Base-by-base conservation (phyloP, 2,329 filamentous ascomycete species). In the Aschersonia sp. region DNA sequence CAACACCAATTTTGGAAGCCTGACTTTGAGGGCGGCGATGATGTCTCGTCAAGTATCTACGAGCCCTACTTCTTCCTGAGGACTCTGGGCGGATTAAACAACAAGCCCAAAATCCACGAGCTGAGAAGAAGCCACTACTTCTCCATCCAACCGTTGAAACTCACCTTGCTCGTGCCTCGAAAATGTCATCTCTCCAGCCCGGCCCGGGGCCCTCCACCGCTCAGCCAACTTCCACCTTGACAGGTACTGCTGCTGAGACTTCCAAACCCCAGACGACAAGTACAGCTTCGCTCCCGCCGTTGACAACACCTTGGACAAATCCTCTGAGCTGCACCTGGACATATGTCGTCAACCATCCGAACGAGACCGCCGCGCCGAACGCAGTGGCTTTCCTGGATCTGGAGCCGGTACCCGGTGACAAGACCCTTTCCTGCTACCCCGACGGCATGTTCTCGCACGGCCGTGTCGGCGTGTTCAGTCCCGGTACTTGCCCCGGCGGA, bases 381-480 rank as follows among this genome's bases (percentile, higher is more conserved):
- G 55, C 59, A 2, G 57, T 63, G 37, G 65, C 64, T 31, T 67
- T 60, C 56, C 53, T 68, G 11, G 65, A 68, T 47, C 48, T 66
- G 39, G 58, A 64, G 43, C 61, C 66, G 6, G 56, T 60, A 22
- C 49, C 58, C n/a, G 62, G 56, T 8, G 63, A 62, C 6, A 64
- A 56, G 32, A 65, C 63, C 2, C 53, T 67, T 43, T 66, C 65
- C 3, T 68, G 65, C 48, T 68, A 68, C 48, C 65, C 65, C 1
- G 57, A 64, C 37, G 60, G 61, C 52, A 68, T 68, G 65, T 67
- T 68, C 46, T 54, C 52, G 5, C 56, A 58, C 11, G 60, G 57
- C 10, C 58, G 59, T 22, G 66, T 62, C 4, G 65, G 65, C 29
- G 59, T 66, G 5, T 68, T 66, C 37, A 67, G 65, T 45, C 65